A percentile compares a stretch with the other conserved stretches of the same genome.
These are phyloP conservation scores for Leccinum pellstonianum DNA, from an alignment of 768 basidiomycete species.

Conservation along the genomic window DNA sequence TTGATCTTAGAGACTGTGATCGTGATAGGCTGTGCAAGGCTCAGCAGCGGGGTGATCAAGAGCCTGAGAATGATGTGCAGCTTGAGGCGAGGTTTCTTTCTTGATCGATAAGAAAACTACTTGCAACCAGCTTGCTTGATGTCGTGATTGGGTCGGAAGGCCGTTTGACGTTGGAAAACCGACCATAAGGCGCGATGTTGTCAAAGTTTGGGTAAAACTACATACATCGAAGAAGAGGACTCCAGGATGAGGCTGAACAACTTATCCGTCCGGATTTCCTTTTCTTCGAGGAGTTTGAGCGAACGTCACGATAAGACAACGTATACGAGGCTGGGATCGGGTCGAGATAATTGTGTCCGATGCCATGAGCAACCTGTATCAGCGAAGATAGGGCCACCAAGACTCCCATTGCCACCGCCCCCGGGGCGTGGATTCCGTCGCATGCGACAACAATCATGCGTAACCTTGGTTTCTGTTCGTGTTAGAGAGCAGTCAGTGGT, in stretches of 20 bases:
- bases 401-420: too few relatives aligned
- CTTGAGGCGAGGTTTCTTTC: not conserved
- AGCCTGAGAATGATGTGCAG: too few relatives aligned
- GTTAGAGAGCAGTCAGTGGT: not conserved
- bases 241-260: not conserved
- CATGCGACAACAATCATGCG: not conserved
- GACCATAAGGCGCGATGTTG: not conserved
- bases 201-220: not conserved
- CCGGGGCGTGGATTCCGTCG: not conserved
- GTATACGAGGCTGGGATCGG: too few relatives aligned
- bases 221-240: not conserved
- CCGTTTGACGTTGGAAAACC: not conserved
- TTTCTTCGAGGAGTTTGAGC: not conserved
- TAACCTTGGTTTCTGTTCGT: not conserved
- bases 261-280: not conserved
- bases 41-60: too few relatives aligned
- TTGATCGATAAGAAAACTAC: not conserved
- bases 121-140: not conserved
- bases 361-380: too few relatives aligned
- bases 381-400: too few relatives aligned
- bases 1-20: too few relatives aligned
- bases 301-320: not conserved
- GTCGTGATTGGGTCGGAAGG: not conserved
- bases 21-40: too few relatives aligned
- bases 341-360: not conserved